Evolutionary conservation across 148 eudicot species (phyloP), one percentile per base, ranked within the genome.

Genomic region (Nepenthes mirabilis): DNA sequence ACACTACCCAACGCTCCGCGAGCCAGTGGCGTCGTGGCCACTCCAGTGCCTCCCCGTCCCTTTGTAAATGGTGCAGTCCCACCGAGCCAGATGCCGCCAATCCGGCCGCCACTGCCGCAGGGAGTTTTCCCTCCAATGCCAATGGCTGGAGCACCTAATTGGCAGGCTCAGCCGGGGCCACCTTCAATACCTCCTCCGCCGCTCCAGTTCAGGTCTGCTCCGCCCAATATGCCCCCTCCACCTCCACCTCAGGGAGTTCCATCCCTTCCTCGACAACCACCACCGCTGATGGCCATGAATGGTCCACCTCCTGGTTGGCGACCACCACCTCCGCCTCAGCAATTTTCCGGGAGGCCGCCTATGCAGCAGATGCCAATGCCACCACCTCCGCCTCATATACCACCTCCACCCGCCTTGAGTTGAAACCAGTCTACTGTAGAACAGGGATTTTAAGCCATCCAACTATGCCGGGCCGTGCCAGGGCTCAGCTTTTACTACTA

Each of bases 201-300:
- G 33, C 68, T 61, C 52, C 82, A 72, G 68, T 86, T 68, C 69
- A 74, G 97, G 61, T 83, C 83, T 4, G 61, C 64, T 52, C 76
- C 70, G n/a, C 83, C 76, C 43, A 65, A 75, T 60, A 84, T 90
- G 97, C 93, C 85, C 50, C 85, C 91, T 1, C 93, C 87, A 6
- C 88, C 84, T 6, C 82, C 74, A 36, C 78, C 79, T 36, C 75
- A 79, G 57, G 73, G 64, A 50, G 76, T 52, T 50, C 78, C 61
- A n/a, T 73, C 65, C 33, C 57, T 67, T 47, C 12, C 67, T 14
- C 68, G 85, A 65, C 79, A 61, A 3, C 71, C 83, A 0, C 89
- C 86, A 2, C 85, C 85, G 0, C 83, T 81, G 12, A 74, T 67
- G 62, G 73, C 75, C 10, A 80, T 81, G 85, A 78, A 69, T 8